Evolutionary conservation across 2,329 filamentous ascomycete genomes (phyloP).

Genomic region (Pseudogymnoascus sp.): DNA sequence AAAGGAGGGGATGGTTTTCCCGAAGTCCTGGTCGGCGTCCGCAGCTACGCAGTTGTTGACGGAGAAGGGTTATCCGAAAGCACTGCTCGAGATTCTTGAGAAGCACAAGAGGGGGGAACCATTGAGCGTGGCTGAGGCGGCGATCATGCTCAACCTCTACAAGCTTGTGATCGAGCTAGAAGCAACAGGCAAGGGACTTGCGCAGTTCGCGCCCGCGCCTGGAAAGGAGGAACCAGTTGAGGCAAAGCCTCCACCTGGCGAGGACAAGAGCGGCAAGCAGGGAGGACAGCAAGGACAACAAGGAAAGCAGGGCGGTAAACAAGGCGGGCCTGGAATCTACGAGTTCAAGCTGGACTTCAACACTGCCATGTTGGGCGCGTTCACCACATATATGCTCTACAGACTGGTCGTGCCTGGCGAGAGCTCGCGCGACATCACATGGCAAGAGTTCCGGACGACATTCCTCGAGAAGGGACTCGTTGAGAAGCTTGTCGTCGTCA

Average conservation of each 20-base stretch:
- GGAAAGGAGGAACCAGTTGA: not conserved
- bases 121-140: slow-evolving; percentile 18
- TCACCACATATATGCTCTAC: slow-evolving; percentile 56
- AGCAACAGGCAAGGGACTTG: not conserved
- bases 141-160: not conserved
- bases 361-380: slow-evolving; percentile 37
- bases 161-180: not conserved
- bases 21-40: not conserved
- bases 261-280: slow-evolving; percentile 24
- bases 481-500: slow-evolving; percentile 78
- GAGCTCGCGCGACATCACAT: slow-evolving; percentile 75
- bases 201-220: not conserved
- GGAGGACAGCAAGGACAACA: slow-evolving; percentile 13
- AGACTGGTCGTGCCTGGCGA: slow-evolving; percentile 58
- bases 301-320: slow-evolving; percentile 21
- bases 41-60: slow-evolving; percentile 14
- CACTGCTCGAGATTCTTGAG: slow-evolving; percentile 15
- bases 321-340: slow-evolving; percentile 22
- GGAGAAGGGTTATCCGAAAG: slow-evolving; percentile 13
- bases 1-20: slow-evolving; percentile 13
- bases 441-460: slow-evolving; percentile 89
- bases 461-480: slow-evolving; percentile 95
- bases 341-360: slow-evolving; percentile 25
- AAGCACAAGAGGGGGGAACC: slow-evolving; percentile 27
- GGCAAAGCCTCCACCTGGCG: not conserved